phyloP scores from a whole-genome alignment of 176 grass and related monocot species.

The Bothriochloa decipiens region DNA sequence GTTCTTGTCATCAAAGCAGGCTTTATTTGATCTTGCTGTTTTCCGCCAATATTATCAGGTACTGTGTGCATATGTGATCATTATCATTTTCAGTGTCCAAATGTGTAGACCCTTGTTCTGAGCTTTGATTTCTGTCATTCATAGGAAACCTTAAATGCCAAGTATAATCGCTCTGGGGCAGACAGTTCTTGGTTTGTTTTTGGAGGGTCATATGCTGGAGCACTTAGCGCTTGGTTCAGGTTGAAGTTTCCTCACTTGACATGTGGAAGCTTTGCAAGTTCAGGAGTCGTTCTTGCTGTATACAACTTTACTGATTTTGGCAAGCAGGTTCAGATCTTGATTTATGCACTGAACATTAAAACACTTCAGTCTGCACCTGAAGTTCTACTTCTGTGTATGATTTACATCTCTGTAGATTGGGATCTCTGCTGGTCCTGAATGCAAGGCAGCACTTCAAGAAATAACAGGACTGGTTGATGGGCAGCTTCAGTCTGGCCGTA shows the following conservation, averaged over 20 bases:
- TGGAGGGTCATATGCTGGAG: slow-evolving; percentile 90
- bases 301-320: slow-evolving; percentile 92
- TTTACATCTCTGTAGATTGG: slow-evolving; percentile 61
- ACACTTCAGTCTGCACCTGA: slow-evolving; percentile 11
- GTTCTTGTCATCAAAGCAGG: slow-evolving; percentile 97
- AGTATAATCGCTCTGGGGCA: slow-evolving; percentile 71
- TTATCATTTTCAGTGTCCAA: not conserved
- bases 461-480: slow-evolving; percentile 74
- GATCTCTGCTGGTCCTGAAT: slow-evolving; percentile 89
- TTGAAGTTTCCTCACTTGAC: slow-evolving; percentile 96
- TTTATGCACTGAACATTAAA: slow-evolving; percentile 3
- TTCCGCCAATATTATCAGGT: slow-evolving; percentile 98
- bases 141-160: slow-evolving; percentile 82
- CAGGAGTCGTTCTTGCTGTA: slow-evolving; percentile 83
- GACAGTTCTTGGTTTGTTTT: slow-evolving; percentile 93
- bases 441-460: slow-evolving; percentile 93
- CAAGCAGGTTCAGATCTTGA: slow-evolving; percentile 53
- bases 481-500: slow-evolving; percentile 59
- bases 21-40: slow-evolving; percentile 93
- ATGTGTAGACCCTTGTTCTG: slow-evolving; percentile 30
- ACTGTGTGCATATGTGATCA: not conserved
- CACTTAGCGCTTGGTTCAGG: slow-evolving; percentile 96
- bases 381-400: slow-evolving; percentile 28
- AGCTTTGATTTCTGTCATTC: slow-evolving; percentile 43
- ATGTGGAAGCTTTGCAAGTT: slow-evolving; percentile 95